phyloP scores from a whole-genome alignment of 2,329 filamentous ascomycete genomes.

The Neurospora sp. region DNA sequence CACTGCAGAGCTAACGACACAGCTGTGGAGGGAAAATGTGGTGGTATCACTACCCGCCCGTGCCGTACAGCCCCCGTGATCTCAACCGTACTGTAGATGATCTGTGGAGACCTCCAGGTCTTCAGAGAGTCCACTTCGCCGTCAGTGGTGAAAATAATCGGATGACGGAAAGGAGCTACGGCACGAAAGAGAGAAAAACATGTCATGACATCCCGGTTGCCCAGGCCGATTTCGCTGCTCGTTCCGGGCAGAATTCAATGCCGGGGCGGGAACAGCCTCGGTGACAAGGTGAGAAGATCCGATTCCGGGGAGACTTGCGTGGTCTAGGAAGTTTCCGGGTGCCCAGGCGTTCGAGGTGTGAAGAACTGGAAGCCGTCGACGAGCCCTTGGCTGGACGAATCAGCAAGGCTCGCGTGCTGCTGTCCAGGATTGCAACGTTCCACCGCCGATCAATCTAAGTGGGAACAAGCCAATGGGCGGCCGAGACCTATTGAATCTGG shows the following conservation, averaged over 20 bases:
- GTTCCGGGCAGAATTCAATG: neutral
- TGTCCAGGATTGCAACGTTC: conserved; percentile 17
- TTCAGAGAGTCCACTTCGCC: neutral
- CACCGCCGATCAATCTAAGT: conserved; percentile 6
- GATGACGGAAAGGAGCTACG: neutral
- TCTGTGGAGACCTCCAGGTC: neutral
- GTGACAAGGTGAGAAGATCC: neutral
- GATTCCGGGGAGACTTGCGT: neutral
- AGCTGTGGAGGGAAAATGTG: neutral
- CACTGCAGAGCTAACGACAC: neutral
- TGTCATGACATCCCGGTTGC: neutral
- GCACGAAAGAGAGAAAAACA: neutral
- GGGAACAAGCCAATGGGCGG: neutral
- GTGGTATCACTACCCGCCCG: neutral
- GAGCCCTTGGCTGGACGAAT: neutral
- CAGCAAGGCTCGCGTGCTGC: neutral
- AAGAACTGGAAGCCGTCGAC: neutral
- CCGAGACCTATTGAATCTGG: neutral
- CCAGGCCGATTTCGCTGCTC: neutral
- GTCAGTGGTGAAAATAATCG: neutral
- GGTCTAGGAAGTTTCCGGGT: neutral
- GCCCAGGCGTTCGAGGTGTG: neutral
- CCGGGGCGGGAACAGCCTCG: neutral
- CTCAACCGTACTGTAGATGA: neutral
- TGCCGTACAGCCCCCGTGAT: neutral